phyloP scores from a whole-genome alignment of 371 early-diverging fungal species.

The Mortierella sp. region DNA sequence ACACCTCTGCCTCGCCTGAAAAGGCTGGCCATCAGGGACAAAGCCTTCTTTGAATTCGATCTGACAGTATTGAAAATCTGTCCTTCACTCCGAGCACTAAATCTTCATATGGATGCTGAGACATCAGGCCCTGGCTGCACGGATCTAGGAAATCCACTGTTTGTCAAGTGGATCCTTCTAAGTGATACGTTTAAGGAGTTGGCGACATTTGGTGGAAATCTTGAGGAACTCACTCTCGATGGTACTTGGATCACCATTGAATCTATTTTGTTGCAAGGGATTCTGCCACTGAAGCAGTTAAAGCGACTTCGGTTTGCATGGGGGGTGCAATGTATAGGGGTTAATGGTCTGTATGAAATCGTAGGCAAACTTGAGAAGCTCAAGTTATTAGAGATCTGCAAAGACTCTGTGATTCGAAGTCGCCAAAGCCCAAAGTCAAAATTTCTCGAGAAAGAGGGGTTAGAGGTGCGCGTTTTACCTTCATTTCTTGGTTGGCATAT shows the following conservation, averaged over 20 bases:
- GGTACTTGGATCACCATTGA: conserved; percentile 7
- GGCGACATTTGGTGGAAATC: not conserved
- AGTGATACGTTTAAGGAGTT: not conserved
- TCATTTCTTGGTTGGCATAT: no score
- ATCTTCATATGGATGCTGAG: conserved; percentile 6
- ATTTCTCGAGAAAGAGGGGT: not conserved
- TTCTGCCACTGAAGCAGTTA: not conserved
- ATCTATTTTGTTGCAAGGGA: not conserved
- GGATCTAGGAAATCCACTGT: not conserved
- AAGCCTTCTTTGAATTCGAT: conserved; percentile 19
- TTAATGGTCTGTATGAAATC: not conserved
- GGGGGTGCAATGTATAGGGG: not conserved
- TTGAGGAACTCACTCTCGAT: conserved; percentile 3
- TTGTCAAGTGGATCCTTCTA: conserved; percentile 8
- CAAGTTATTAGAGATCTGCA: not conserved
- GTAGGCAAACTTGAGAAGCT: not conserved
- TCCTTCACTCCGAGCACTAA: conserved; percentile 4
- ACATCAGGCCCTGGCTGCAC: not conserved
- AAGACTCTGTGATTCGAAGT: not conserved
- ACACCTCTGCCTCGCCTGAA: conserved; percentile 5
- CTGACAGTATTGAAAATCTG: conserved; percentile 1
- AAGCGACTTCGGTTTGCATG: not conserved
- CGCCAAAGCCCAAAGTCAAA: not conserved
- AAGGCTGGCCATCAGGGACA: conserved; percentile 15
- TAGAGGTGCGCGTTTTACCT: not conserved